phyloP scores from a whole-genome alignment of 1,139 yeast genomes.

The Cylindricascospora bacillispora region DNA sequence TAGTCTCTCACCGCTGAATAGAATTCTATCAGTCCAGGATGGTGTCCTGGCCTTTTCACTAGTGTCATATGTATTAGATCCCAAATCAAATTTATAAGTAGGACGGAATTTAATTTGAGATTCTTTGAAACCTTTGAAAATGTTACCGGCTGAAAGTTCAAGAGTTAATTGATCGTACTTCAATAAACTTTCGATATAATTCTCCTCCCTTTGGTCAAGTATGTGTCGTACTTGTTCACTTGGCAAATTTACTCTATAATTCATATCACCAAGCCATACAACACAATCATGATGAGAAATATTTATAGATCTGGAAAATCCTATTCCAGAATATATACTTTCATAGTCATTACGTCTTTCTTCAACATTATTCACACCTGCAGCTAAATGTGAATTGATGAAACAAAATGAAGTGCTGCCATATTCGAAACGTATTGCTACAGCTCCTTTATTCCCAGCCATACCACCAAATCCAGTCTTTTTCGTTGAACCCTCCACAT shows the following conservation, averaged over 20 bases:
- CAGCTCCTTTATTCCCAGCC: slow-evolving; percentile 93
- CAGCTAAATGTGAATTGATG: slow-evolving; percentile 83
- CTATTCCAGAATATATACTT: slow-evolving; percentile 38
- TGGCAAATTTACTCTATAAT: slow-evolving; percentile 62
- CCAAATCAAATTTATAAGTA: slow-evolving; percentile 86
- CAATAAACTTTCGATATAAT: slow-evolving; percentile 39
- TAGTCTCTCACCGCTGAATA: slow-evolving; percentile 45
- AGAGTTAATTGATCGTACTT: slow-evolving; percentile 63
- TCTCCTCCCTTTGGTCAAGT: slow-evolving; percentile 32
- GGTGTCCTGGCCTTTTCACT: slow-evolving; percentile 90
- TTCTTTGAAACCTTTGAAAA: slow-evolving; percentile 66
- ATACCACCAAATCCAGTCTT: slow-evolving; percentile 94
- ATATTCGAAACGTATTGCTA: slow-evolving; percentile 68
- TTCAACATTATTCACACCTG: slow-evolving; percentile 64
- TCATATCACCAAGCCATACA: slow-evolving; percentile 91
- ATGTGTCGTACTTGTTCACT: slow-evolving; percentile 51
- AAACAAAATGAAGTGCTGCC: slow-evolving; percentile 68
- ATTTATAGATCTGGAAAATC: slow-evolving; percentile 38
- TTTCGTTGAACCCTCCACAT: slow-evolving; percentile 65
- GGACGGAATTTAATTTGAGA: slow-evolving; percentile 69
- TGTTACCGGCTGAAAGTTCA: slow-evolving; percentile 61
- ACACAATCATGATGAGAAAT: slow-evolving; percentile 68
- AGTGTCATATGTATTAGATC: slow-evolving; percentile 62
- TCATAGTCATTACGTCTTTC: slow-evolving; percentile 79
- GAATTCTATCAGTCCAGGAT: slow-evolving; percentile 91